Evolutionary conservation across 805 yeast genomes (phyloP), one percentile per base, ranked within the genome.

Genomic region (Yarrowia divulgata): DNA sequence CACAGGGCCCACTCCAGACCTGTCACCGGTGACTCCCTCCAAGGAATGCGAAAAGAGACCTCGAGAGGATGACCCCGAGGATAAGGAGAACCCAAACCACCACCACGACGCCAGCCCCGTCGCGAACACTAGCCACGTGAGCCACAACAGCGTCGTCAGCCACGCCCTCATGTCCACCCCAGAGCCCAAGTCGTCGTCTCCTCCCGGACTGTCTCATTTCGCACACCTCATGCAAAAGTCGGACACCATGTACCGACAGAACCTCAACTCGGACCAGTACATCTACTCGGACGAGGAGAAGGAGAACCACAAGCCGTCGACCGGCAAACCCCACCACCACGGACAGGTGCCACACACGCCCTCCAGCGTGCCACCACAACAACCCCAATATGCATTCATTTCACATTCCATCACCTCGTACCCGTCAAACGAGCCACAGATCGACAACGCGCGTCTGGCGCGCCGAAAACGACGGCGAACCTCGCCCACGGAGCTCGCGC

Each of bases 391-490:
- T 72, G 98, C 98, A 18, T 94, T 94, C 79, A 94, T 94, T 72
- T 88, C 96, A 29, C 98, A 94, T 79, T 91, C 97, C 8, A 97
- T 93, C 37, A 88, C 92, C 19, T 91, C 97, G 0, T 94, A 88
- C 76, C 93, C 96, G 16, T 82, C 86, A 3, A 89, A 88, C 71
- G 97, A 97, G 2, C 80, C 85, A 8, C 80, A 83, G 69, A 91
- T 92, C 69, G 97, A 93, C 79, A 91, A 93, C 76, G 92, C 92
- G n/a, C 93, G 93, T 62, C 82, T 93, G 70, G 98, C 97, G 0
- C 88, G 98, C 74, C 87, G 98, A 69, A 94, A 94, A 78, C 87
- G 99, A 80, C 88, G 99, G 81, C 89, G 98, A 81, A 95, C 99
- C 0, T 88, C 97, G 1, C 95, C 97, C 2, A 85, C 86, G 69